Percentiles rank a stretch among this genome's conserved stretches.
These are phyloP conservation scores for Cladophialophora bantiana DNA, from an alignment of 2,329 filamentous ascomycete species.

Conservation along the genomic window DNA sequence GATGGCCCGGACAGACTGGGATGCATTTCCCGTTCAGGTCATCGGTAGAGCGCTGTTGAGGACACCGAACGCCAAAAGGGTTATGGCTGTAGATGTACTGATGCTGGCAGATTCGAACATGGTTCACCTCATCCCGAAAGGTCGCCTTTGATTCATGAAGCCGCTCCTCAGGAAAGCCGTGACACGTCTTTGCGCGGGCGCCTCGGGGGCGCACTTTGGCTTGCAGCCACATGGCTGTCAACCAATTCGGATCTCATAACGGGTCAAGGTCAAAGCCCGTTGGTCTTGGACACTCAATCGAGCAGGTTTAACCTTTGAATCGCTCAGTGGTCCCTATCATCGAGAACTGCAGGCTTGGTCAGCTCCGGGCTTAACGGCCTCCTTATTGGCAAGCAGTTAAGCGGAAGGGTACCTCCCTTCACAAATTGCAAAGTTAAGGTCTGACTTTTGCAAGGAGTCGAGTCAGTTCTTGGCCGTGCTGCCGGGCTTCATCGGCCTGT, in stretches of 20 bases:
- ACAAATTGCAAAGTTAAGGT: not conserved
- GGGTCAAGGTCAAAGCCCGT: constrained; percentile 1
- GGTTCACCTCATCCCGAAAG: not conserved
- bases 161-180: not conserved
- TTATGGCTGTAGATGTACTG: not conserved
- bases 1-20: not conserved
- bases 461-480: not conserved
- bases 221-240: constrained; percentile 13
- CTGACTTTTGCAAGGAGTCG: not conserved
- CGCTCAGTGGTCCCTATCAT: not conserved
- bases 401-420: not conserved
- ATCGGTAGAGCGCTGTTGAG: not conserved
- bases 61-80: not conserved
- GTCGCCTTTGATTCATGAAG: not conserved
- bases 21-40: not conserved
- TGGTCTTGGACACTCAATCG: not conserved
- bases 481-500: not conserved
- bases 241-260: constrained; percentile 8
- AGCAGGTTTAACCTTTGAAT: not conserved
- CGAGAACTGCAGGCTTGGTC: constrained; percentile 9
- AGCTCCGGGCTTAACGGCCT: not conserved
- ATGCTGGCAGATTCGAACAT: not conserved
- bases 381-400: not conserved
- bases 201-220: not conserved
- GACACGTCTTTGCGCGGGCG: not conserved